These are phyloP conservation scores for Kluyveromyces sp. DNA, from an alignment of 1,139 yeast genomes.

Conservation along the genomic window DNA sequence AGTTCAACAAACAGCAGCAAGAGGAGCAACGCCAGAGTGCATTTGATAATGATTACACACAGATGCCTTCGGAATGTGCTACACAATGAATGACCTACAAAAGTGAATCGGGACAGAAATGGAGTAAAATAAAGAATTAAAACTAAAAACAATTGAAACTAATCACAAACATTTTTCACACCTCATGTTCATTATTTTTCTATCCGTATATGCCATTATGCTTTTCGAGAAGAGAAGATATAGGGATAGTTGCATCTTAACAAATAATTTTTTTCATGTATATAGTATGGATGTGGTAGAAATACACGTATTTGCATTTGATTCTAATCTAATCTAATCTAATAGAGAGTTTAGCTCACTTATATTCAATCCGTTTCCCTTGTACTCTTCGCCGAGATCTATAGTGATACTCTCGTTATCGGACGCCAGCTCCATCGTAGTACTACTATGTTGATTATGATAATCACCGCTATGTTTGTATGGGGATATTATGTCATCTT, in stretches of 20 bases:
- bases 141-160: no score
- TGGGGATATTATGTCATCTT: not conserved
- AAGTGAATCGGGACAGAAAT: no score
- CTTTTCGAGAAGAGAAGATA: no score
- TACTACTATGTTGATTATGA: not conserved
- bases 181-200: no score
- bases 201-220: no score
- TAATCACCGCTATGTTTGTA: no score
- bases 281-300: not conserved
- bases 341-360: constrained; percentile 14
- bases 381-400: constrained; percentile 6
- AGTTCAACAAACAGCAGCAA: constrained; percentile 4
- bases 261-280: no score
- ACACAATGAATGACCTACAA: not conserved
- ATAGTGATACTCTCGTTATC: not conserved
- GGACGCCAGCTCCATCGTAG: not conserved
- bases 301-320: not conserved
- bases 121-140: no score
- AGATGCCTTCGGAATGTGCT: constrained; percentile 3
- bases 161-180: no score
- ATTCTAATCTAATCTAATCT: constrained; percentile 7
- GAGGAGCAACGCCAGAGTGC: constrained; percentile 2
- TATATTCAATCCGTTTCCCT: constrained; percentile 15
- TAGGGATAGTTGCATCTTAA: no score
- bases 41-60: not conserved